Percentiles rank a stretch among this genome's conserved stretches.
Evolutionary conservation across 306 rosid species (phyloP).

Genomic region (Notholithocarpus densiflorus): DNA sequence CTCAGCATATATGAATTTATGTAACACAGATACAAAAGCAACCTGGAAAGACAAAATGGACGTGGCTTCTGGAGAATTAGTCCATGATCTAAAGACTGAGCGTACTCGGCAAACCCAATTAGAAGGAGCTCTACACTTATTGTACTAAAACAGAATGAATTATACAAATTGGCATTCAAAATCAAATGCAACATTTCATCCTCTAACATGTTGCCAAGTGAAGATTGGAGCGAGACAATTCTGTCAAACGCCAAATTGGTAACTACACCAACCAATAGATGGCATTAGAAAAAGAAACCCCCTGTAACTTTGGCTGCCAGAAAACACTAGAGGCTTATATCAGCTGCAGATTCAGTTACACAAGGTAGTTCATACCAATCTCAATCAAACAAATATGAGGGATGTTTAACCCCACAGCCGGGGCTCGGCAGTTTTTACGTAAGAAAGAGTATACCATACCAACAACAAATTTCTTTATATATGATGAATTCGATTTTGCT

Average conservation of each 20-base stretch:
- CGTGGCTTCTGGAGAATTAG: background rate
- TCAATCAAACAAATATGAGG: slow-evolving; percentile 85
- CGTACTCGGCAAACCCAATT: slow-evolving; percentile 25
- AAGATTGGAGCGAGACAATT: background rate
- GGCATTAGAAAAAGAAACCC: background rate
- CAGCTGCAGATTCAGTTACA: slow-evolving; percentile 33
- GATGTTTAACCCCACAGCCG: slow-evolving; percentile 73
- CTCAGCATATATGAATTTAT: background rate
- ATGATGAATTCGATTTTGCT: slow-evolving; percentile 70
- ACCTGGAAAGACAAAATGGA: background rate
- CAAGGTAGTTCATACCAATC: slow-evolving; percentile 82
- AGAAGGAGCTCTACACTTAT: slow-evolving; percentile 2
- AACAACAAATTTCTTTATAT: slow-evolving; percentile 58
- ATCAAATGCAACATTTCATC: background rate
- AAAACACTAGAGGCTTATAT: slow-evolving; percentile 10
- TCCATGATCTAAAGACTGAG: background rate
- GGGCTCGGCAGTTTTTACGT: slow-evolving; percentile 81
- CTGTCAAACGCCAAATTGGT: background rate
- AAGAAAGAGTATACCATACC: slow-evolving; percentile 72
- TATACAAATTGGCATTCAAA: background rate
- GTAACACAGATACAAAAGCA: slow-evolving; percentile 3
- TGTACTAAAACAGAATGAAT: background rate
- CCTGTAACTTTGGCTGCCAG: slow-evolving; percentile 19
- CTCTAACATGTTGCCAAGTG: background rate
- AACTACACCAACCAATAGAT: background rate